phyloP scores from a whole-genome alignment of 306 rosid species.

The Leucaena leucocephala region DNA sequence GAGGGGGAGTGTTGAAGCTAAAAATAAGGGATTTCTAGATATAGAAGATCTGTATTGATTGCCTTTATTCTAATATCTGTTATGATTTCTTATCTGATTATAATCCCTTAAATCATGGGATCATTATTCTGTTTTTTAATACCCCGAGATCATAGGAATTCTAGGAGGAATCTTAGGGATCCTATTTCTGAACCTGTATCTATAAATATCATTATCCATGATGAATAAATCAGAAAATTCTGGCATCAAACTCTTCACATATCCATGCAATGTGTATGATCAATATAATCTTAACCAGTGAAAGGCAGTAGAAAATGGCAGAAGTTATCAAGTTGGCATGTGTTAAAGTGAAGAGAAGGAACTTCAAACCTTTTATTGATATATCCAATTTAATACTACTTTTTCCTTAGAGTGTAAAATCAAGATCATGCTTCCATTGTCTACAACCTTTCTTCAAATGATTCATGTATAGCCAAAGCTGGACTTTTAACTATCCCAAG shows the following conservation, averaged over 20 bases:
- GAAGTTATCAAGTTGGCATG: neutral
- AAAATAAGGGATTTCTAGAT: too few relatives aligned
- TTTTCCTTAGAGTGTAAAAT: neutral
- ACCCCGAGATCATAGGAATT: too few relatives aligned
- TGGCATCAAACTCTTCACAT: neutral
- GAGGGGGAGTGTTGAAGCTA: too few relatives aligned
- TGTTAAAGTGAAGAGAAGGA: neutral
- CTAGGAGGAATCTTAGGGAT: too few relatives aligned
- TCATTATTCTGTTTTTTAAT: too few relatives aligned
- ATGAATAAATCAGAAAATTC: too few relatives aligned
- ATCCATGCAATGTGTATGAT: neutral
- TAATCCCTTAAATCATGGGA: too few relatives aligned
- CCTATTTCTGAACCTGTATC: too few relatives aligned
- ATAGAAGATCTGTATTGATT: too few relatives aligned
- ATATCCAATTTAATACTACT: neutral
- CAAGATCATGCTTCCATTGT: neutral
- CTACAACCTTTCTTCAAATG: neutral
- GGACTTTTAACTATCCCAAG: neutral
- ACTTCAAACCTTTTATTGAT: neutral
- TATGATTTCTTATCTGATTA: too few relatives aligned
- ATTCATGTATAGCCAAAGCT: neutral
- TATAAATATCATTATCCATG: too few relatives aligned
- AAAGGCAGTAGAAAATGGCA: neutral
- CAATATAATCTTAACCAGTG: neutral
- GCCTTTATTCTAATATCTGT: too few relatives aligned